Percentiles rank a stretch among this genome's conserved stretches.
Conservation (phyloP, 1,284 basidiomycete genomes). For the Ustilago cynodontis region DNA sequence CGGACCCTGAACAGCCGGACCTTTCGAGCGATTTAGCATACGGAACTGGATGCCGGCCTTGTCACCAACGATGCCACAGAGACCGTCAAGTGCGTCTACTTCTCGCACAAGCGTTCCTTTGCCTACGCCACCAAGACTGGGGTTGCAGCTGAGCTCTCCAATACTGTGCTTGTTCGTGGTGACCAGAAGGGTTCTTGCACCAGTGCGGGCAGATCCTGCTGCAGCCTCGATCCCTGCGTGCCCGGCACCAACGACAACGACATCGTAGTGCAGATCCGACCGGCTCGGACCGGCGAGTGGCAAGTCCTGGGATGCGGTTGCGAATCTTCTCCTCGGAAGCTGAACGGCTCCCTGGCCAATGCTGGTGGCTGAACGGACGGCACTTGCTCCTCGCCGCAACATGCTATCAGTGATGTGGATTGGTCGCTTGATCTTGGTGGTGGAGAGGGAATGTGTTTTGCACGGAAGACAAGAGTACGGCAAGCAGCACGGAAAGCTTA, state of each 20-base stretch:
- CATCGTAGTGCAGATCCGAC: conserved; percentile 71
- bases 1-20: conserved; percentile 88
- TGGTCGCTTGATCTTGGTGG: background rate
- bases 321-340: conserved; percentile 13
- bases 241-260: conserved; percentile 89
- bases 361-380: background rate
- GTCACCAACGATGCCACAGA: conserved; percentile 83
- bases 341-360: background rate
- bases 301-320: conserved; percentile 13
- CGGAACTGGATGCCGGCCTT: conserved; percentile 88
- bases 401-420: background rate
- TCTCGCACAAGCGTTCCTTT: conserved; percentile 89
- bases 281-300: conserved; percentile 19
- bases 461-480: background rate
- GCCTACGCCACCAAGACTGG: conserved; percentile 76
- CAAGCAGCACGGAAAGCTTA: background rate
- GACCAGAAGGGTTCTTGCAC: conserved; percentile 82
- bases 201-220: conserved; percentile 82
- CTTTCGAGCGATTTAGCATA: conserved; percentile 85
- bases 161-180: conserved; percentile 84
- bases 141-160: conserved; percentile 90
- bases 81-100: conserved; percentile 85
- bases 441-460: background rate
- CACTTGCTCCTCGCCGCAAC: conserved; percentile 1
- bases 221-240: conserved; percentile 93